These are phyloP conservation scores for Hymenoscyphus linearis DNA, from an alignment of 2,329 filamentous ascomycete species.

Conservation along the genomic window DNA sequence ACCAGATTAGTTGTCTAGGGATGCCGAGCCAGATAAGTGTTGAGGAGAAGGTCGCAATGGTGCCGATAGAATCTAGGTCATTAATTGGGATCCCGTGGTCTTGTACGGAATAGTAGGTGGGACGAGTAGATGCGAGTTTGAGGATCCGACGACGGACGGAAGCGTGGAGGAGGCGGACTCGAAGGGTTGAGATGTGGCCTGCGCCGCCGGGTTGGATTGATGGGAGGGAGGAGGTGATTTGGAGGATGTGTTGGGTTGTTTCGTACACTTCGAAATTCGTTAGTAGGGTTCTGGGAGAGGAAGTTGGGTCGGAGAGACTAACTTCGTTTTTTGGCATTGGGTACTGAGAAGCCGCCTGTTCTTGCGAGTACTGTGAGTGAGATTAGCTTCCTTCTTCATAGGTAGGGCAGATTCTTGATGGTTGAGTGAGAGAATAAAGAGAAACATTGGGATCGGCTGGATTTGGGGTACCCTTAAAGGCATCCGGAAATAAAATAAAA, in stretches of 20 bases:
- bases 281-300: neutral
- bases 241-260: constrained; percentile 70
- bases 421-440: too few species aligned
- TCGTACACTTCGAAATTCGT: constrained; percentile 48
- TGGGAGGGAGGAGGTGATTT: constrained; percentile 60
- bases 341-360: neutral
- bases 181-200: constrained; percentile 58
- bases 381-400: neutral
- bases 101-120: constrained; percentile 57
- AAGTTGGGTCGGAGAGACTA: neutral
- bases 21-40: constrained; percentile 63
- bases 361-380: neutral
- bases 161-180: constrained; percentile 65
- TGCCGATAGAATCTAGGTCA: constrained; percentile 68
- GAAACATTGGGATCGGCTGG: too few species aligned
- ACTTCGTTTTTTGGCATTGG: neutral
- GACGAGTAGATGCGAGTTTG: constrained; percentile 47
- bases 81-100: constrained; percentile 64
- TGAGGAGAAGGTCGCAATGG: constrained; percentile 65
- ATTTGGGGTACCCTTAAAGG: too few species aligned
- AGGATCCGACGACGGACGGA: constrained; percentile 61
- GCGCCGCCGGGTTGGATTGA: constrained; percentile 64
- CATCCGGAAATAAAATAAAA: too few species aligned
- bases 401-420: too few species aligned
- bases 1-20: constrained; percentile 66